Evolutionary conservation across 805 yeast genomes (phyloP).

Genomic region (Phaffomyces antillensis): DNA sequence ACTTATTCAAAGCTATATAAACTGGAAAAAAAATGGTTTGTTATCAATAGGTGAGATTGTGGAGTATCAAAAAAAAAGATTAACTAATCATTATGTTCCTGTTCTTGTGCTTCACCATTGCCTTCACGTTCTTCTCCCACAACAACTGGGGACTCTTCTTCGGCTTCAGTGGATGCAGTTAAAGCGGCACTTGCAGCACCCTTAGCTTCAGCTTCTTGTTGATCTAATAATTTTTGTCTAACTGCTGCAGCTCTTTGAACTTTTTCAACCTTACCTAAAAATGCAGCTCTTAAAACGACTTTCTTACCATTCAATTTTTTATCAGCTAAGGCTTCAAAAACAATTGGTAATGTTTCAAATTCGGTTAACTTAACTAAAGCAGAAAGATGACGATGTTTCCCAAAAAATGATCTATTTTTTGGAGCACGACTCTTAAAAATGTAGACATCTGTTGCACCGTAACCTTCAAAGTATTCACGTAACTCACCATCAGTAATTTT

Average conservation of each 20-base stretch:
- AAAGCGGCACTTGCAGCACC: constrained; percentile 8
- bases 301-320: constrained; percentile 31
- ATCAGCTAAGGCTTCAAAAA: constrained; percentile 33
- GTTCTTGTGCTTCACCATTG: not conserved
- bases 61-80: too few relatives aligned
- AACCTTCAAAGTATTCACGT: constrained; percentile 37
- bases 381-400: constrained; percentile 31
- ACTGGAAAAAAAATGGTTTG: too few relatives aligned
- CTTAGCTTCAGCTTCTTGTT: constrained; percentile 10
- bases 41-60: too few relatives aligned
- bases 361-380: constrained; percentile 46
- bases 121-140: not conserved
- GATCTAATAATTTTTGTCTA: constrained; percentile 12
- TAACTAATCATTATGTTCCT: too few relatives aligned
- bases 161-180: not conserved
- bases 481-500: constrained; percentile 37
- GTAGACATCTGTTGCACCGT: constrained; percentile 39
- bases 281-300: constrained; percentile 34
- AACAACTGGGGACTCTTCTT: not conserved
- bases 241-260: constrained; percentile 32
- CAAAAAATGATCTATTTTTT: constrained; percentile 20
- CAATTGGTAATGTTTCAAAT: constrained; percentile 35
- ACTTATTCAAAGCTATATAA: too few relatives aligned
- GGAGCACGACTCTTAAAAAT: constrained; percentile 34
- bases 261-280: constrained; percentile 35